A percentile compares a stretch with the other conserved stretches of the same genome.
phyloP scores from a whole-genome alignment of 805 yeast genomes.

The Candida cerambycidarum region DNA sequence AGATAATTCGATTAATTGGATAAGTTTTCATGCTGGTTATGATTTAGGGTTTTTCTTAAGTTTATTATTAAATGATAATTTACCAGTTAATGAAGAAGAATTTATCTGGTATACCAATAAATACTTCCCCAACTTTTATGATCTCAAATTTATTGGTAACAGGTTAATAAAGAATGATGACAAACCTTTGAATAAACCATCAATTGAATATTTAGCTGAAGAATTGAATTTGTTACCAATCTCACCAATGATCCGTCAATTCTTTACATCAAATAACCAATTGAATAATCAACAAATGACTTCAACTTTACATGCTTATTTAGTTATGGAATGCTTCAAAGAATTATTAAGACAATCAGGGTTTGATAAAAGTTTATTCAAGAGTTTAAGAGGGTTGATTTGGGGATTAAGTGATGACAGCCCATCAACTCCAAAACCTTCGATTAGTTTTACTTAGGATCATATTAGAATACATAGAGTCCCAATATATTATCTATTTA shows the following conservation, averaged over 20 bases:
- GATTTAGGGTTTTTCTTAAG: constrained; percentile 89
- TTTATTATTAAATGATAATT: constrained; percentile 66
- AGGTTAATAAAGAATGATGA: constrained; percentile 26
- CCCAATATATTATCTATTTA: constrained; percentile 3
- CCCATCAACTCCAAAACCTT: constrained; percentile 27
- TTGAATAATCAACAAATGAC: constrained; percentile 34
- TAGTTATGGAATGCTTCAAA: constrained; percentile 64
- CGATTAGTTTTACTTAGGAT: too few species aligned
- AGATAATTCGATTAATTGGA: constrained; percentile 74
- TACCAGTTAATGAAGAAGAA: constrained; percentile 80
- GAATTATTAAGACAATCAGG: constrained; percentile 43
- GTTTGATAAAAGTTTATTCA: constrained; percentile 21
- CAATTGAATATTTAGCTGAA: constrained; percentile 66
- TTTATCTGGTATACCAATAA: constrained; percentile 68
- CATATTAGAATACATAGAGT: neutral
- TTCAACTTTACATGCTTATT: constrained; percentile 59
- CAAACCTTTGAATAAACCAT: constrained; percentile 34
- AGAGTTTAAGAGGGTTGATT: constrained; percentile 48
- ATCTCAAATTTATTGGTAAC: constrained; percentile 60
- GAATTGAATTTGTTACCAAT: constrained; percentile 64
- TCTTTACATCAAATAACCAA: constrained; percentile 29
- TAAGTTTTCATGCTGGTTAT: constrained; percentile 90
- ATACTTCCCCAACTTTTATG: constrained; percentile 81
- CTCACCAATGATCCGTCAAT: constrained; percentile 47
- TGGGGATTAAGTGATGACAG: constrained; percentile 46